A percentile compares a stretch with the other conserved stretches of the same genome.
Evolutionary conservation across 768 basidiomycete species (phyloP).

Genomic region (Leccinum imitatum): DNA sequence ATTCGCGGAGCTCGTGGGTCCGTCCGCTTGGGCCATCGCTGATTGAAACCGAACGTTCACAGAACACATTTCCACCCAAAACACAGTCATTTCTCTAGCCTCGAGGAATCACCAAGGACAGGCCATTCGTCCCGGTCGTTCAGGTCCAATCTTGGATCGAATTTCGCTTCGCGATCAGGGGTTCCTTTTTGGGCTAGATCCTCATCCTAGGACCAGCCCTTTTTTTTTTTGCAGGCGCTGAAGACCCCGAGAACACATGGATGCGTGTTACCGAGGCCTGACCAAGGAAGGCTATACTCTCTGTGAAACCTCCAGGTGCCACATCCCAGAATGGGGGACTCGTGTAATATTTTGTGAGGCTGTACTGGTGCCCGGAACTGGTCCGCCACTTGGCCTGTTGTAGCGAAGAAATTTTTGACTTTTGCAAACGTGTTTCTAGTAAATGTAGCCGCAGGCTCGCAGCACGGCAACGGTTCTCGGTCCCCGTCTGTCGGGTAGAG

Average conservation of each 20-base stretch:
- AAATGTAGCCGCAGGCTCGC: constrained; percentile 7
- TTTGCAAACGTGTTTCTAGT: constrained; percentile 10
- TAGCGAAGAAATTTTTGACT: constrained; percentile 19
- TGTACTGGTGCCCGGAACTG: constrained; percentile 14
- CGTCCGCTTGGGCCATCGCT: constrained; percentile 23
- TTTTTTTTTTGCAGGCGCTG: constrained; percentile 26
- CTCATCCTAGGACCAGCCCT: constrained; percentile 12
- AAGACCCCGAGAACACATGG: constrained; percentile 27
- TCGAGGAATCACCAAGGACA: constrained; percentile 45
- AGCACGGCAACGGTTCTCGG: constrained; percentile 5
- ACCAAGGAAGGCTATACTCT: constrained; percentile 34
- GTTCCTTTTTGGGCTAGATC: constrained; percentile 51
- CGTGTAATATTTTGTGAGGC: constrained; percentile 25
- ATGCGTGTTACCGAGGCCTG: constrained; percentile 27
- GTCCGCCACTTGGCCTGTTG: constrained; percentile 5
- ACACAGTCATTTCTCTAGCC: background rate
- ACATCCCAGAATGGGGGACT: constrained; percentile 16
- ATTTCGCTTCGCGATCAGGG: constrained; percentile 42
- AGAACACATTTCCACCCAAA: constrained; percentile 27
- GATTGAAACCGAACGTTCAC: constrained; percentile 35
- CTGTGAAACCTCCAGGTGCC: constrained; percentile 16
- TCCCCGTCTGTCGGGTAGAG: constrained; percentile 13
- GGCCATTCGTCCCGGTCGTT: constrained; percentile 13
- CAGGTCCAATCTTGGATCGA: constrained; percentile 35
- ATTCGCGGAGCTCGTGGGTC: constrained; percentile 36